phyloP scores from a whole-genome alignment of 2,329 filamentous ascomycete genomes.

The Colletotrichum euphorbiae region DNA sequence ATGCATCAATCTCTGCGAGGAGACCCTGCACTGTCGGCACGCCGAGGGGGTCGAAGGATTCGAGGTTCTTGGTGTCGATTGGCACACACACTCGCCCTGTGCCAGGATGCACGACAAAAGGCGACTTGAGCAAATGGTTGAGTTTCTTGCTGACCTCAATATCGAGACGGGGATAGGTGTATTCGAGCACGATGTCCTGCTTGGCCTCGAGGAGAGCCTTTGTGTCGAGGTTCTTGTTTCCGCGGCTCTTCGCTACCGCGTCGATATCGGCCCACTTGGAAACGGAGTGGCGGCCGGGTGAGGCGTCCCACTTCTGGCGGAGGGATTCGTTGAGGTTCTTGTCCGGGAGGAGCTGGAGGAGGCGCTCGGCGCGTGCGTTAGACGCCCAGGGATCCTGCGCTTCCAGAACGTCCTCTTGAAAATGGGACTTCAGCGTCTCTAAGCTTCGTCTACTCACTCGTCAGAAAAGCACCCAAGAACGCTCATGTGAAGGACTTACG shows the following conservation, averaged over 20 bases:
- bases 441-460: conserved; percentile 75
- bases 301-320: conserved; percentile 89
- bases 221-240: conserved; percentile 77
- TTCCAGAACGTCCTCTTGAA: conserved; percentile 83
- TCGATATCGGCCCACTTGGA: conserved; percentile 97
- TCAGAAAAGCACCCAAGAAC: conserved; percentile 36
- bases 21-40: conserved; percentile 92
- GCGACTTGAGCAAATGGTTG: conserved; percentile 97
- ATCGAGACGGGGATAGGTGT: conserved; percentile 97
- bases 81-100: conserved; percentile 96
- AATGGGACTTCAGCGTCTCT: conserved; percentile 85
- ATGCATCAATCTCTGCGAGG: conserved; percentile 87
- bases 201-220: conserved; percentile 86
- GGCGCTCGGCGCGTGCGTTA: conserved; percentile 76
- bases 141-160: conserved; percentile 97
- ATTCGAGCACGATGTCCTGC: conserved; percentile 95
- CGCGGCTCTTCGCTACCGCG: conserved; percentile 80
- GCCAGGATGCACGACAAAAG: conserved; percentile 95
- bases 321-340: conserved; percentile 80
- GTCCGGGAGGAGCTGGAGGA: conserved; percentile 89
- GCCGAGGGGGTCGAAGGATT: conserved; percentile 85
- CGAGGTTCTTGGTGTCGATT: conserved; percentile 80
- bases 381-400: conserved; percentile 88
- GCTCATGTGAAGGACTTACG: conserved; percentile 57
- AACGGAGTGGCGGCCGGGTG: conserved; percentile 79